Conservation (phyloP, 352 stramenopile genomes). For the Phytophthora idaei region DNA sequence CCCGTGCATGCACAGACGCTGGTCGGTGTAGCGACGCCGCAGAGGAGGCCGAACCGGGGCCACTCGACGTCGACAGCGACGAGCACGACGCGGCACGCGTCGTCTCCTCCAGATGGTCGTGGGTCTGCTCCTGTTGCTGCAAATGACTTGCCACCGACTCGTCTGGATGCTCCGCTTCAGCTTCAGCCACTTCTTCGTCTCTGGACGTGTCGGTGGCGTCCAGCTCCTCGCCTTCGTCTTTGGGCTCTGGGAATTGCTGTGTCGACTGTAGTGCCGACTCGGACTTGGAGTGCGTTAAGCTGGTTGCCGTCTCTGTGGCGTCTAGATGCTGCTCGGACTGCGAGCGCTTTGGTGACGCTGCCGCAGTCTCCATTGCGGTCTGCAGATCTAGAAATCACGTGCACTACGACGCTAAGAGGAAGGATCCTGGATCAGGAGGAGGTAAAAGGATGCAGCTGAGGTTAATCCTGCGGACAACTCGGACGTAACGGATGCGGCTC, state of each 20-base stretch:
- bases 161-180: neutral
- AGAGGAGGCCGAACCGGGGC: constrained; percentile 4
- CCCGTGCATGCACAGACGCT: constrained; percentile 3
- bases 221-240: constrained; percentile 27
- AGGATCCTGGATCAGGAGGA: constrained; percentile 13
- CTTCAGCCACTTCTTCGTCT: constrained; percentile 14
- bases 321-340: constrained; percentile 15
- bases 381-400: neutral
- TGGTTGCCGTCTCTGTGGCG: neutral
- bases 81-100: constrained; percentile 31
- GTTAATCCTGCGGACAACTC: constrained; percentile 4
- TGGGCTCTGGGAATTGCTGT: neutral
- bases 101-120: constrained; percentile 12
- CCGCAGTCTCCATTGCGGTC: constrained; percentile 1
- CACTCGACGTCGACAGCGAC: constrained; percentile 25
- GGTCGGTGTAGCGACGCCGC: constrained; percentile 19
- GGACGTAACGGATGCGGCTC: constrained; percentile 20
- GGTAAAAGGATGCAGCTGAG: constrained; percentile 7
- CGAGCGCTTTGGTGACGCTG: constrained; percentile 5
- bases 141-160: constrained; percentile 3
- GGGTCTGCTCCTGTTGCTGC: constrained; percentile 8
- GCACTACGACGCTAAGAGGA: neutral
- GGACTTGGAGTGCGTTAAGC: constrained; percentile 16
- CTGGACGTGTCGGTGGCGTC: constrained; percentile 29
- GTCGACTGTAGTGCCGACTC: constrained; percentile 6